Percentiles rank a stretch among this genome's conserved stretches.
Conservation (phyloP, 2,329 filamentous ascomycete species). For the Alternaria ventricosa region DNA sequence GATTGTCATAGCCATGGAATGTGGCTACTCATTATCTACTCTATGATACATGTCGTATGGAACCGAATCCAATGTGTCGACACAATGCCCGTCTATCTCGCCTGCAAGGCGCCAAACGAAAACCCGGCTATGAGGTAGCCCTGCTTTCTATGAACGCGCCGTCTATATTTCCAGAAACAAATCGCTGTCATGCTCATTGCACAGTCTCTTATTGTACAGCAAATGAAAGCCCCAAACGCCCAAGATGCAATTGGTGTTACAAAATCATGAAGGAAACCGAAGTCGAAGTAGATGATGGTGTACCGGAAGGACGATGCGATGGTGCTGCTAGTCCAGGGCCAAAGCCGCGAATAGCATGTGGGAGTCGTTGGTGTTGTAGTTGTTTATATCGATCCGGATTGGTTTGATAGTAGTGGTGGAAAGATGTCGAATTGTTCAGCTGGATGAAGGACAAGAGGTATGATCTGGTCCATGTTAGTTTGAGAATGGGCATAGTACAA, state of each 20-base stretch:
- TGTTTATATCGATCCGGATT: neutral
- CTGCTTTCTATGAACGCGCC: constrained; percentile 12
- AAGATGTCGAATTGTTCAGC: neutral
- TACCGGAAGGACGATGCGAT: neutral
- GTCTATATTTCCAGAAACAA: constrained; percentile 17
- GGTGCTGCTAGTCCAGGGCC: constrained; percentile 5
- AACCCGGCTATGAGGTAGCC: constrained; percentile 2
- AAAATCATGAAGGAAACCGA: constrained; percentile 10
- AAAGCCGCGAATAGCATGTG: neutral
- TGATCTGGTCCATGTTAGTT: constrained; percentile 19
- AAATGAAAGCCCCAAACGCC: constrained; percentile 20
- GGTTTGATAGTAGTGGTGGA: neutral
- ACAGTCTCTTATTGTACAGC: constrained; percentile 18
- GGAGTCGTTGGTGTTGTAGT: neutral
- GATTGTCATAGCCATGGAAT: neutral
- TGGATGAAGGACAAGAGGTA: neutral
- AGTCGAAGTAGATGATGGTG: neutral
- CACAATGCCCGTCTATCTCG: constrained; percentile 6
- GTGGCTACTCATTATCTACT: neutral
- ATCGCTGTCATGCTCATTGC: constrained; percentile 13
- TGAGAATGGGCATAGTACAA: neutral
- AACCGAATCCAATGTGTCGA: constrained; percentile 3
- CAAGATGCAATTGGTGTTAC: constrained; percentile 15
- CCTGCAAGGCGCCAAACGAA: neutral
- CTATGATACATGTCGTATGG: neutral